Percentiles rank a stretch among this genome's conserved stretches.
These are phyloP conservation scores for Ogataea minuta DNA, from an alignment of 805 yeast genomes.

Conservation along the genomic window DNA sequence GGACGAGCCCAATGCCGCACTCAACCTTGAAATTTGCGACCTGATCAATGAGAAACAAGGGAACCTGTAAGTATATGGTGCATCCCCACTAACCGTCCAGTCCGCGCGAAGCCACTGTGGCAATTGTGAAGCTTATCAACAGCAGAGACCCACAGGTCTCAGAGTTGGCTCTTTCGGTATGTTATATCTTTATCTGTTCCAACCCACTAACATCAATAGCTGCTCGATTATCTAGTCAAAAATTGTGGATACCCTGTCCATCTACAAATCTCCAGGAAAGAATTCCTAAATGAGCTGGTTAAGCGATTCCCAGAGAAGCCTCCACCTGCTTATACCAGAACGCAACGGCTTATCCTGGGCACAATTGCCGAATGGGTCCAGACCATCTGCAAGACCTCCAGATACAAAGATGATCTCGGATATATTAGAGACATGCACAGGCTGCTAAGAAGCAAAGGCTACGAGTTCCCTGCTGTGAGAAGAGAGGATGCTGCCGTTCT, in stretches of 20 bases:
- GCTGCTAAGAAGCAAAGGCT: conserved; percentile 83
- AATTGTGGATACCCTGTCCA: conserved; percentile 98
- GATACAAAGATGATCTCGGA: conserved; percentile 88
- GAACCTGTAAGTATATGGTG: conserved; percentile 37
- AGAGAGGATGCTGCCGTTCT: conserved; percentile 90
- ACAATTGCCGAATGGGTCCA: conserved; percentile 97
- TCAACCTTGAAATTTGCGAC: conserved; percentile 92
- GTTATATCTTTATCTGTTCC: conserved; percentile 1
- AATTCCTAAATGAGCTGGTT: conserved; percentile 89
- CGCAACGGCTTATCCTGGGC: conserved; percentile 81
- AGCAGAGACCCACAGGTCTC: conserved; percentile 82
- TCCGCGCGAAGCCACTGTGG: conserved; percentile 89
- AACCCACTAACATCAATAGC: conserved; percentile 9
- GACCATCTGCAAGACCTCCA: conserved; percentile 85
- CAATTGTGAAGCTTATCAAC: conserved; percentile 79
- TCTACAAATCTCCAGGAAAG: conserved; percentile 90
- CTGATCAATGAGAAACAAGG: conserved; percentile 92
- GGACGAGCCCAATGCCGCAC: conserved; percentile 81
- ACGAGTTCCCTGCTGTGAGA: conserved; percentile 87
- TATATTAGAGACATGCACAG: conserved; percentile 96
- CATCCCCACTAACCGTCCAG: conserved; percentile 17
- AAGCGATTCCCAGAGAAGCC: conserved; percentile 94
- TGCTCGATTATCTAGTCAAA: conserved; percentile 86
- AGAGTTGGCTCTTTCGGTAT: conserved; percentile 60
- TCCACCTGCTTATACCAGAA: conserved; percentile 76